Evolutionary conservation across 495 filamentous ascomycete genomes (phyloP), one percentile per base, ranked within the genome.

Genomic region (Neurospora terricola): DNA sequence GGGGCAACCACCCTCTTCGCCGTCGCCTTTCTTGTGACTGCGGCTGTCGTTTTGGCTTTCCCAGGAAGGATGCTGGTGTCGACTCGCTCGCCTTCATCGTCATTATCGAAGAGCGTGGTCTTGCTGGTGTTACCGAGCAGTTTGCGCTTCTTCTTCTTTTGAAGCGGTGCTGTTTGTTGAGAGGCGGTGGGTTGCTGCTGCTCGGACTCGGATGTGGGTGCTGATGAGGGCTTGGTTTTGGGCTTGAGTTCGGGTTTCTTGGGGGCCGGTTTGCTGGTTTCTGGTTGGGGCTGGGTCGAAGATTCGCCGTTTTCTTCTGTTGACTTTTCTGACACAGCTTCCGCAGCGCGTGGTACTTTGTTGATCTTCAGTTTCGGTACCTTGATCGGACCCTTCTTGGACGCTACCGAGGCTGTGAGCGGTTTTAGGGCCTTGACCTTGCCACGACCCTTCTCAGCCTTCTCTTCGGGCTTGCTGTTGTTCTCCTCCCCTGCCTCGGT

Each of bases 131-230:
- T 88, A 16, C 93, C 87, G 3, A 90, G 76, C 27, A 86, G 73
- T 80, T 93, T 96, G 48, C 91, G 87, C 83, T 92, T 94, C 84
- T 91, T 94, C 75, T 88, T 87, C 83, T 89, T 91, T 84, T 9
- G 81, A 81, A 72, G 87, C 86, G 11, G 77, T 75, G 18, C 62
- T 71, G 45, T 21, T 66, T 39, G 62, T 10, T 23, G 38, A 39
- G 45, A 71, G 9, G n/a, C 27, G 1, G 39, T 38, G 21, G 38
- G 30, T n/a, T 62, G 27, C 16, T 30, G 23, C 30, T 72, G 43
- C 23, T 73, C 30, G 72, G n/a, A n/a, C 23, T 23, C 9, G 75
- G 18, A 34, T 68, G 48, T n/a, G 72, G 18, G 27, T 66, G 54
- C 54, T 66, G 54, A 66, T 18, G 54, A 66, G 54, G 54, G 54